phyloP scores from a whole-genome alignment of 2,329 filamentous ascomycete genomes.

The Aspergillus pseudonomiae region DNA sequence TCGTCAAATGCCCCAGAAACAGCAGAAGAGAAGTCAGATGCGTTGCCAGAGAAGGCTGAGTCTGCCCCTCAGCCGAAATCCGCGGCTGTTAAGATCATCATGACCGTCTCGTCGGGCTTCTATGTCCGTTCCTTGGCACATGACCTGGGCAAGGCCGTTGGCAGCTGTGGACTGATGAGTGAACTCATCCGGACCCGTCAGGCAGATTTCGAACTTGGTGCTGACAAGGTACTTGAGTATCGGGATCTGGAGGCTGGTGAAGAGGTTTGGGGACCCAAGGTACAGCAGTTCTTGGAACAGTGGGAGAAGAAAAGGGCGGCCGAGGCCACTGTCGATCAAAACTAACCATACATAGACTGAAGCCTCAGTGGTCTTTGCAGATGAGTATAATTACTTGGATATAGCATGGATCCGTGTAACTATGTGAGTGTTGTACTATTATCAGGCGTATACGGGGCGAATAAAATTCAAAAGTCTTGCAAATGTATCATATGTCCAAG shows the following conservation, averaged over 20 bases:
- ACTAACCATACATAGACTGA: neutral
- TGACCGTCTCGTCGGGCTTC: conserved; percentile 94
- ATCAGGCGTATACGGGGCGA: neutral
- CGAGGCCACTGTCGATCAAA: conserved; percentile 4
- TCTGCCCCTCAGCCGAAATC: conserved; percentile 39
- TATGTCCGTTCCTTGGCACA: conserved; percentile 94
- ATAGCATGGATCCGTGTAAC: neutral
- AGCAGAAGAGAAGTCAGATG: conserved; percentile 3
- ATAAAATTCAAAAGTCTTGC: neutral
- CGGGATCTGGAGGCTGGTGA: conserved; percentile 75
- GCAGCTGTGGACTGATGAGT: conserved; percentile 83
- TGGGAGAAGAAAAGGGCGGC: conserved; percentile 50
- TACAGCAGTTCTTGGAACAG: conserved; percentile 60
- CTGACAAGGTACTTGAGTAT: conserved; percentile 75
- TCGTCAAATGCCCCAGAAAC: conserved; percentile 10
- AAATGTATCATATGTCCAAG: neutral
- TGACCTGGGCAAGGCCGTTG: conserved; percentile 81
- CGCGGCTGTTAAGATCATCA: conserved; percentile 78
- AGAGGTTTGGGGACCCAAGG: conserved; percentile 77
- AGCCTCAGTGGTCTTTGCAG: neutral
- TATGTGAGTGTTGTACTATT: neutral
- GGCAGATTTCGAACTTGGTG: conserved; percentile 73
- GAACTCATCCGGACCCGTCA: conserved; percentile 80
- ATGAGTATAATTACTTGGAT: neutral
- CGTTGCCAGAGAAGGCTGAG: neutral